These are phyloP conservation scores for Teunomyces barrocoloradensis DNA, from an alignment of 805 yeast species.

Conservation along the genomic window DNA sequence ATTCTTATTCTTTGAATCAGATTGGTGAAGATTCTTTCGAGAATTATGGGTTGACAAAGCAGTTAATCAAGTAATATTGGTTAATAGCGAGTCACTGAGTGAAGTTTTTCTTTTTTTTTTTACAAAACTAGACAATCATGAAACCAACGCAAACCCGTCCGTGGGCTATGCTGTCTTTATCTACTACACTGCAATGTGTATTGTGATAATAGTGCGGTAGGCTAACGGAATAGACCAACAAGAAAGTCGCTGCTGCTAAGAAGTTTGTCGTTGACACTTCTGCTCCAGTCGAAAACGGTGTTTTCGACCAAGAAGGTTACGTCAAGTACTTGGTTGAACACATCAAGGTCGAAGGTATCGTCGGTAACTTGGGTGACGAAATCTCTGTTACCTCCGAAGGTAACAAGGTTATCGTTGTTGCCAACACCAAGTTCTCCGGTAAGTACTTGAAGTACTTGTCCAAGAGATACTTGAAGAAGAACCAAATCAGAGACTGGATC, in stretches of 20 bases:
- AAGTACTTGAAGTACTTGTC: slow-evolving; percentile 99
- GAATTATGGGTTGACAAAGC: not conserved
- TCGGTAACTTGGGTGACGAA: slow-evolving; percentile 96
- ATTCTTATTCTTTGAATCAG: not conserved
- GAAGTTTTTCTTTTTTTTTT: slow-evolving; percentile 4
- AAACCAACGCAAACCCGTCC: slow-evolving; percentile 35
- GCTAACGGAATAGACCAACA: slow-evolving; percentile 75
- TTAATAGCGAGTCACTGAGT: slow-evolving; percentile 1
- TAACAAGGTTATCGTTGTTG: slow-evolving; percentile 82
- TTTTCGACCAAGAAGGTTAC: slow-evolving; percentile 96
- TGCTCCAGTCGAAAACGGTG: slow-evolving; percentile 96
- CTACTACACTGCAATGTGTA: slow-evolving; percentile 16
- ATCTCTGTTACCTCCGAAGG: slow-evolving; percentile 86
- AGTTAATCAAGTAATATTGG: not conserved
- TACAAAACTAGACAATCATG: slow-evolving; percentile 3
- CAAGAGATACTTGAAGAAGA: slow-evolving; percentile 99
- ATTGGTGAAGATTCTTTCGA: not conserved
- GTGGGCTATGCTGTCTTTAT: slow-evolving; percentile 50
- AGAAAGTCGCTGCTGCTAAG: slow-evolving; percentile 68
- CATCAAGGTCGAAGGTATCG: slow-evolving; percentile 96
- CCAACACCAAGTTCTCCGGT: slow-evolving; percentile 97
- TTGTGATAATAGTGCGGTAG: slow-evolving; percentile 60
- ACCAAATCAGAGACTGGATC: slow-evolving; percentile 99
- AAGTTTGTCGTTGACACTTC: slow-evolving; percentile 94
- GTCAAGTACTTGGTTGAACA: slow-evolving; percentile 97